Conservation (phyloP, 805 yeast species). For the Wickerhamomyces queroliae region DNA sequence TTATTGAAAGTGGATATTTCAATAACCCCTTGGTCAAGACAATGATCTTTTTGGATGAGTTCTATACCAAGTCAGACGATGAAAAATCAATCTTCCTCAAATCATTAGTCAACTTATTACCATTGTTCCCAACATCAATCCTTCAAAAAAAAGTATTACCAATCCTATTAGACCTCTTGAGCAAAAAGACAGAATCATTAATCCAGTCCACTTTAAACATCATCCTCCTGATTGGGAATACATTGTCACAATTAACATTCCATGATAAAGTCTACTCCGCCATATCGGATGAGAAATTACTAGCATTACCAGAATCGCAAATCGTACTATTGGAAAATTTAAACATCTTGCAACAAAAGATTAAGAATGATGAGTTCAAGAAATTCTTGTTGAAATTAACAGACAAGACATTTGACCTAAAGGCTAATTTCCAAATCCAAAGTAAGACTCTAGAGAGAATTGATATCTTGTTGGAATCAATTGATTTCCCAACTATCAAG, state of each 20-base stretch:
- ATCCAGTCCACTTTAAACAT: conserved; percentile 46
- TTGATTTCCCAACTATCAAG: conserved; percentile 69
- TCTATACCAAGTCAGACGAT: conserved; percentile 60
- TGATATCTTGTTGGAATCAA: conserved; percentile 33
- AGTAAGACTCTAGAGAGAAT: conserved; percentile 44
- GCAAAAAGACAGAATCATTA: conserved; percentile 33
- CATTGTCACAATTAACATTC: conserved; percentile 72
- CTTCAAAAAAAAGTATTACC: conserved; percentile 72
- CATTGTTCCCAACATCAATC: conserved; percentile 52
- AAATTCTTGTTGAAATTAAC: conserved; percentile 40
- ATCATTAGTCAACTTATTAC: conserved; percentile 49
- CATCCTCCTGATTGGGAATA: conserved; percentile 55
- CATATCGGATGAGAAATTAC: conserved; percentile 26
- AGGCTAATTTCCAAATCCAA: conserved; percentile 37
- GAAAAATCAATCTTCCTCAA: conserved; percentile 68
- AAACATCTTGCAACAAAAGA: conserved; percentile 37
- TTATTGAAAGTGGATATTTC: conserved; percentile 69
- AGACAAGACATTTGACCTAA: conserved; percentile 26
- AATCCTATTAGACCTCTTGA: conserved; percentile 47
- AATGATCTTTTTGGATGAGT: conserved; percentile 75
- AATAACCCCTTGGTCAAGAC: conserved; percentile 80
- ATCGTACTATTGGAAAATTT: conserved; percentile 43
- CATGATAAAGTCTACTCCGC: conserved; percentile 58
- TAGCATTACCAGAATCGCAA: conserved; percentile 35
- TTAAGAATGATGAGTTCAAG: conserved; percentile 47